These are phyloP conservation scores for Curvularia spicifera DNA, from an alignment of 2,329 filamentous ascomycete genomes.

Conservation along the genomic window DNA sequence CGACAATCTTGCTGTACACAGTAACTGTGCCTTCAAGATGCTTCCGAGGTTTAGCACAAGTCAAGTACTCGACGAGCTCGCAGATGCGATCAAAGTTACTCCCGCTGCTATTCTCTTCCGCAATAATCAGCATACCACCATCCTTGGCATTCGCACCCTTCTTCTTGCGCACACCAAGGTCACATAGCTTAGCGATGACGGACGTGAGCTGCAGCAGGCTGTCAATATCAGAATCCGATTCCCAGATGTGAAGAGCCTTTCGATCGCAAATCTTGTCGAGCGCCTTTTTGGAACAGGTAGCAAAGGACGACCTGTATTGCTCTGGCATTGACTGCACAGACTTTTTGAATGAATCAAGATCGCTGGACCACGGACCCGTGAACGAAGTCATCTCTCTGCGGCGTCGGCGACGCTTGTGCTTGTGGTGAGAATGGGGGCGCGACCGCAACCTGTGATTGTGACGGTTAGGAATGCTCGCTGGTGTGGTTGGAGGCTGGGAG, in stretches of 20 bases:
- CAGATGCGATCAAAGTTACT: constrained; percentile 38
- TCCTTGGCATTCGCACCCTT: constrained; percentile 19
- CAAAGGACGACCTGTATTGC: constrained; percentile 33
- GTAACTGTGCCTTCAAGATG: constrained; percentile 36
- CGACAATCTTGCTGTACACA: constrained; percentile 36
- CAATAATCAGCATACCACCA: constrained; percentile 41
- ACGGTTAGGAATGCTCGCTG: neutral
- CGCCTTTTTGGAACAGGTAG: constrained; percentile 26
- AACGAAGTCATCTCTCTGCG: constrained; percentile 25
- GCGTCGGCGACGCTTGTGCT: constrained; percentile 7
- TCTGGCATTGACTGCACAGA: constrained; percentile 34
- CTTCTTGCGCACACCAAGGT: constrained; percentile 28
- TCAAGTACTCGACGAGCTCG: constrained; percentile 38
- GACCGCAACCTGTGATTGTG: neutral
- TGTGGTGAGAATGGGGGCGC: constrained; percentile 13
- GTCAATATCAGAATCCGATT: constrained; percentile 42
- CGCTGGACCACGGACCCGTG: constrained; percentile 36
- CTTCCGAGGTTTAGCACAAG: constrained; percentile 23
- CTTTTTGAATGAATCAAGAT: constrained; percentile 34
- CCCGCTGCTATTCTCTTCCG: constrained; percentile 22
- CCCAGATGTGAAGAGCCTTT: constrained; percentile 43
- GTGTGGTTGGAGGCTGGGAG: neutral
- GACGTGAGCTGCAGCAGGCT: constrained; percentile 41
- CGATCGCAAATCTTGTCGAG: constrained; percentile 32
- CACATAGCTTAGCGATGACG: constrained; percentile 38